These are phyloP conservation scores for Fusarium transvaalense DNA, from an alignment of 2,329 filamentous ascomycete genomes.

Conservation along the genomic window DNA sequence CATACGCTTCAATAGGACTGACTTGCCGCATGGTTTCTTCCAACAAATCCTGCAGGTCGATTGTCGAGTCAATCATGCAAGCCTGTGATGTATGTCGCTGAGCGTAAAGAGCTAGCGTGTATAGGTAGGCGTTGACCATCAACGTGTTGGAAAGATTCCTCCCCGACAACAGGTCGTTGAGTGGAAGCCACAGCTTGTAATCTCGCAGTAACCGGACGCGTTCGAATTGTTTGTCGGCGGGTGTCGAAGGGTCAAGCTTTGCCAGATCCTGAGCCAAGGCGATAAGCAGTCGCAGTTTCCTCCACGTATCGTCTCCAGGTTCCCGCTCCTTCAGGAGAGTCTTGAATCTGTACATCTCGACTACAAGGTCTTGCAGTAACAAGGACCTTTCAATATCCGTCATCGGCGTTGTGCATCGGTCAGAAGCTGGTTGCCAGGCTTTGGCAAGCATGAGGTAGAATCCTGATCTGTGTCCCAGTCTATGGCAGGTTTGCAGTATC, in stretches of 20 bases:
- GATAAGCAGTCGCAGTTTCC: constrained; percentile 22
- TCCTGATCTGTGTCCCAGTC: constrained; percentile 11
- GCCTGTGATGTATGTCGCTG: constrained; percentile 20
- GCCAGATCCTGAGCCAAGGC: constrained; percentile 13
- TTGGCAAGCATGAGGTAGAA: constrained; percentile 21
- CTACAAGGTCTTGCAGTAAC: constrained; percentile 8
- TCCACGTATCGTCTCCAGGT: constrained; percentile 4
- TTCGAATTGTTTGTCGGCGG: constrained; percentile 20
- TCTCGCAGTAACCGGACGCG: constrained; percentile 11
- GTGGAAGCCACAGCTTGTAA: constrained; percentile 26
- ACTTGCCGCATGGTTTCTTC: constrained; percentile 18
- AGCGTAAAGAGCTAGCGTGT: constrained; percentile 15
- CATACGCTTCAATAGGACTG: not conserved
- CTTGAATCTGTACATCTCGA: constrained; percentile 27
- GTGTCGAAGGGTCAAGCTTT: constrained; percentile 13
- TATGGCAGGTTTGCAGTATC: constrained; percentile 22
- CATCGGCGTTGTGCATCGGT: not conserved
- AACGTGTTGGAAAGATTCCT: constrained; percentile 22
- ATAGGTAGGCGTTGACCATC: constrained; percentile 32
- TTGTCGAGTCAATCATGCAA: constrained; percentile 16
- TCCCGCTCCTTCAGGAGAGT: constrained; percentile 10
- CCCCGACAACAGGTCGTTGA: constrained; percentile 19
- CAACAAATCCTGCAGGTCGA: constrained; percentile 15
- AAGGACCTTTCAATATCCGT: not conserved
- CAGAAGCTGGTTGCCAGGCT: constrained; percentile 13